phyloP scores from a whole-genome alignment of 2,329 filamentous ascomycete species.

The Raffaelea deltoideospora region DNA sequence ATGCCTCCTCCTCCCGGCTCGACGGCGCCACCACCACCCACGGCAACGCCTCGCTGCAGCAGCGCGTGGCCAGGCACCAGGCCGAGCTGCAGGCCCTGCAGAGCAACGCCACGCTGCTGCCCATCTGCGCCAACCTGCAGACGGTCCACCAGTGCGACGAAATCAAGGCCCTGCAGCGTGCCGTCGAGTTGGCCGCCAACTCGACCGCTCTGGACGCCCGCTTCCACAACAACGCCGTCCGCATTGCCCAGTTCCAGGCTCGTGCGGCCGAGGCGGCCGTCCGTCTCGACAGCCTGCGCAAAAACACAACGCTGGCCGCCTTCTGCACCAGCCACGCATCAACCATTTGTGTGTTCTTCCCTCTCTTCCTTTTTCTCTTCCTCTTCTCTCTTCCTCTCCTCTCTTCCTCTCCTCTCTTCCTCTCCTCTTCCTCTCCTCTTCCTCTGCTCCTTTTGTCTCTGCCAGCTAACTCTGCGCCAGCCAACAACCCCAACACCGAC shows the following conservation, averaged over 20 bases:
- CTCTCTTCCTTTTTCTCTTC: no score
- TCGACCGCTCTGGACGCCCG: conserved; percentile 16
- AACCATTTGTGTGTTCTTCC: neutral
- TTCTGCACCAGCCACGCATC: conserved; percentile 2
- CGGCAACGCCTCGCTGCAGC: conserved; percentile 16
- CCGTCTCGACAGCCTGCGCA: conserved; percentile 15
- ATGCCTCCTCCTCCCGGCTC: conserved; percentile 13
- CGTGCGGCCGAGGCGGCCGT: conserved; percentile 13
- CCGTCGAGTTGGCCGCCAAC: conserved; percentile 14
- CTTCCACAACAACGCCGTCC: conserved; percentile 20
- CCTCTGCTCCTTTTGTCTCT: no score
- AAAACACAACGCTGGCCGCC: conserved; percentile 19
- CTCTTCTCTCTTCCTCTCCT: no score
- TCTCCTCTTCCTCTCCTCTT: no score
- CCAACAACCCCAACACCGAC: no score
- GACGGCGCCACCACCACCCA: conserved; percentile 14
- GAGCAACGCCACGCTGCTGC: conserved; percentile 12
- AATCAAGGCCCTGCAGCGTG: conserved; percentile 10
- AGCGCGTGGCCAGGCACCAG: conserved; percentile 9
- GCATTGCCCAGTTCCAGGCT: conserved; percentile 18
- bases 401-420: no score
- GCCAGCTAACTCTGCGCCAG: no score
- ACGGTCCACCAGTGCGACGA: conserved; percentile 8
- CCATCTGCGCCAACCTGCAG: conserved; percentile 10
- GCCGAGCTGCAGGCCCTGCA: conserved; percentile 12